These are phyloP conservation scores for Jasminum sambac DNA, from an alignment of 257 asterid species.

Conservation along the genomic window DNA sequence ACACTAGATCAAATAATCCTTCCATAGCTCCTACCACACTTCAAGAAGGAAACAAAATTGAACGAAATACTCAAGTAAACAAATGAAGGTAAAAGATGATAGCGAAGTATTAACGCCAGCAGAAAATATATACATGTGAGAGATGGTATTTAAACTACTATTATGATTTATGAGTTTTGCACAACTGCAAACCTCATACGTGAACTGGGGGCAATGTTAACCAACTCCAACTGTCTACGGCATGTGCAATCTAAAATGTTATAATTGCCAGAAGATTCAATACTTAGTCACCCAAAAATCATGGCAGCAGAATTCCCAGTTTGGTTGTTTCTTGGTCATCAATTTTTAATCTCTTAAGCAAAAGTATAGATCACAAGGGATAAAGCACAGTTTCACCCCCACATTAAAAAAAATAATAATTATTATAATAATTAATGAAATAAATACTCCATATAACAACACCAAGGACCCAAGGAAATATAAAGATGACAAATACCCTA, in stretches of 20 bases:
- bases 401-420: too few species aligned
- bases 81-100: neutral
- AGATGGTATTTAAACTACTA: neutral
- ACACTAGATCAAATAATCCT: slow-evolving; percentile 5
- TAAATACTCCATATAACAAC: too few species aligned
- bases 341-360: neutral
- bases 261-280: neutral
- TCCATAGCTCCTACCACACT: slow-evolving; percentile 3
- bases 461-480: neutral
- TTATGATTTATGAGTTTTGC: neutral
- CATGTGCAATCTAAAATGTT: neutral
- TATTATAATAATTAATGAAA: too few species aligned
- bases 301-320: slow-evolving; percentile 27
- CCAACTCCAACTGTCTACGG: neutral
- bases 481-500: neutral
- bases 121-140: neutral
- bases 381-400: neutral
- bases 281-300: slow-evolving; percentile 11
- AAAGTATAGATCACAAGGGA: neutral
- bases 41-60: neutral
- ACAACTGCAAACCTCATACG: slow-evolving; percentile 3
- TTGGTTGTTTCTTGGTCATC: neutral
- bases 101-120: neutral
- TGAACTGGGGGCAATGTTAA: neutral
- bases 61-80: neutral